These are phyloP conservation scores for Trametes cinnabarina DNA, from an alignment of 768 basidiomycete genomes.

Conservation along the genomic window DNA sequence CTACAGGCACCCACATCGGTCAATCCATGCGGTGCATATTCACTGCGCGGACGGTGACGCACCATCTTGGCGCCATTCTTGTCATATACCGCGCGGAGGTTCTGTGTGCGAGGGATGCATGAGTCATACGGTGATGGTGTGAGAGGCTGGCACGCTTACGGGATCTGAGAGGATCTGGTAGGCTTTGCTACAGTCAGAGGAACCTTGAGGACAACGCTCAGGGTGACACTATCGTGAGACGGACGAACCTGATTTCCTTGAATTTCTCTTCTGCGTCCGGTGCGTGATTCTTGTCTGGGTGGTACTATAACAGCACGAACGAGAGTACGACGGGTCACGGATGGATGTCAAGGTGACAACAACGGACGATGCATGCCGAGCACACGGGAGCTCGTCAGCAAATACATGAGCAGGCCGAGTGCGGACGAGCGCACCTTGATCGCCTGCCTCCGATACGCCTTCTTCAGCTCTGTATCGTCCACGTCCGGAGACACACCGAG, in stretches of 20 bases:
- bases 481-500: slow-evolving; percentile 59
- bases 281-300: slow-evolving; percentile 93
- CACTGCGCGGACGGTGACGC: slow-evolving; percentile 22
- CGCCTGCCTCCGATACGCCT: slow-evolving; percentile 91
- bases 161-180: slow-evolving; percentile 89
- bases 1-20: slow-evolving; percentile 31
- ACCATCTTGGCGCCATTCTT: slow-evolving; percentile 92
- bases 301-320: slow-evolving; percentile 61
- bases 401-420: background rate
- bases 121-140: background rate
- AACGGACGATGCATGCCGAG: too few relatives aligned
- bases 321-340: too few relatives aligned
- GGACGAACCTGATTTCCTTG: slow-evolving; percentile 84
- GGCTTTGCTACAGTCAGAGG: slow-evolving; percentile 64
- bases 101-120: slow-evolving; percentile 39
- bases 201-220: background rate
- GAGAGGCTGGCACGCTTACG: slow-evolving; percentile 42
- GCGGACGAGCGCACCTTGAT: slow-evolving; percentile 64
- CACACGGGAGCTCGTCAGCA: too few relatives aligned
- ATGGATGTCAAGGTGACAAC: too few relatives aligned
- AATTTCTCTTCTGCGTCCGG: slow-evolving; percentile 95
- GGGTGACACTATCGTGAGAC: too few relatives aligned
- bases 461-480: slow-evolving; percentile 83
- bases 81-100: slow-evolving; percentile 87
- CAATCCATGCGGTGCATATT: background rate